A percentile compares a stretch with the other conserved stretches of the same genome.
Conservation (phyloP, 768 basidiomycete genomes). For the Leccinellum luteum region DNA sequence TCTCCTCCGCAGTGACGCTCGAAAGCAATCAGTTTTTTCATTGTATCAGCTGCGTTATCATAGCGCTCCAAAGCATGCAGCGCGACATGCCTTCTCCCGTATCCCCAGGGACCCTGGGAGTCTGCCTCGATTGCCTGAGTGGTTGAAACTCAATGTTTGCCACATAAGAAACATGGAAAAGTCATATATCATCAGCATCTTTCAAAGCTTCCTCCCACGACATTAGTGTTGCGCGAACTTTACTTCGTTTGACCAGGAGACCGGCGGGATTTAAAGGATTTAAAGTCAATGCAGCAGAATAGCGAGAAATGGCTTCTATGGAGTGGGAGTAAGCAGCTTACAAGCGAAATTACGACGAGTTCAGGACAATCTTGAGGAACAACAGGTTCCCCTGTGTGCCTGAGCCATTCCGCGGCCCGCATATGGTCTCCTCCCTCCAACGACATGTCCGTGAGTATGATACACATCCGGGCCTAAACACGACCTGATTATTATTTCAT, state of each 20-base stretch:
- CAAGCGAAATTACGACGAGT: conserved; percentile 8
- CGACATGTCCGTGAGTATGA: not conserved
- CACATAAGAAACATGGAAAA: too few species aligned
- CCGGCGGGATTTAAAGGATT: not conserved
- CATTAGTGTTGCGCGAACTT: not conserved
- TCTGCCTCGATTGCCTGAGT: conserved; percentile 1
- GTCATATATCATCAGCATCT: not conserved
- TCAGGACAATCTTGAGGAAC: not conserved
- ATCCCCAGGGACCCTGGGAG: not conserved
- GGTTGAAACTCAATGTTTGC: accelerated
- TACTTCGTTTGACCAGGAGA: conserved; percentile 10
- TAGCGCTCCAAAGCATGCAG: not conserved
- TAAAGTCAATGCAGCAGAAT: not conserved
- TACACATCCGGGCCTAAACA: conserved; percentile 5
- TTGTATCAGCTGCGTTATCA: not conserved
- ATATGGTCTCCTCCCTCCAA: not conserved
- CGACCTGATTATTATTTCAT: not conserved
- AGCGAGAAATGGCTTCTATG: not conserved
- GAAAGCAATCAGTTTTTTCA: not conserved
- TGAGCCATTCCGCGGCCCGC: not conserved
- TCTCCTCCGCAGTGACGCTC: not conserved
- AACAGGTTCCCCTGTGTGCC: not conserved
- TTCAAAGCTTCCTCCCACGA: conserved; percentile 6
- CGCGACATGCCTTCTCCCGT: not conserved
- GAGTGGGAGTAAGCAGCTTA: not conserved